Evolutionary conservation across 2,329 filamentous ascomycete genomes (phyloP), one percentile per base, ranked within the genome.

Genomic region (Elsinoe ampelina): DNA sequence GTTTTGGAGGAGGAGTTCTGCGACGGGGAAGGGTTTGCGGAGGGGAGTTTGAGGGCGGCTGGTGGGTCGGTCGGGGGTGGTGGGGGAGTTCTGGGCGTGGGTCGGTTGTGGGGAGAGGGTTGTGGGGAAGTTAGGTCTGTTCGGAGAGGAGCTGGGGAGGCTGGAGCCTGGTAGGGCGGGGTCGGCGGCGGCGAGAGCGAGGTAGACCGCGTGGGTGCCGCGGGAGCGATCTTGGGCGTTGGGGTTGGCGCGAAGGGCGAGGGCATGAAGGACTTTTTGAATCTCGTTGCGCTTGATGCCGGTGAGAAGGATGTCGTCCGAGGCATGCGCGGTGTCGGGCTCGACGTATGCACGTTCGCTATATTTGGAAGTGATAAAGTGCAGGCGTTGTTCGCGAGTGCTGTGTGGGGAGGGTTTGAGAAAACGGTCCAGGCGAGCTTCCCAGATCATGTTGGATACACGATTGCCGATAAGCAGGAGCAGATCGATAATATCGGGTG

Each of bases 271-370:
- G 20, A 96, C 90, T 61, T 90, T 87, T 66, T 93, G 87, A 57
- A 98, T 89, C 67, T 98, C 91, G 70, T 96, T 96, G 72, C 85
- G 89, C 77, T 97, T 98, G 69, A 97, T 91, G 8, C 88, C 91
- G 4, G 91, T 90, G 38, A 98, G 76, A 5, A 98, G 79, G 0
- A 88, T 91, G 65, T 98, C 93, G 60, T 97, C 90, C 0, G 92
- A 77, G 0, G 85, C 89, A 43, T 61, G 59, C 35, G 60, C 47
- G 2, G 85, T 70, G 22, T 89, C 85, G 0, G 86, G 84, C 64
- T 91, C 85, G 3, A 98, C 85, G 64, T 82, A 97, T 3, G 83
- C 81, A 59, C 84, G 80, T 34, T 97, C 89, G 51, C 89, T 87
- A 67, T 98, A 98, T 71, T 98, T 98, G 57, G 86, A 80, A 0